Percentiles rank a stretch among this genome's conserved stretches.
Conservation (phyloP, 345 rosid genomes). For the Erucastrum elatum region DNA sequence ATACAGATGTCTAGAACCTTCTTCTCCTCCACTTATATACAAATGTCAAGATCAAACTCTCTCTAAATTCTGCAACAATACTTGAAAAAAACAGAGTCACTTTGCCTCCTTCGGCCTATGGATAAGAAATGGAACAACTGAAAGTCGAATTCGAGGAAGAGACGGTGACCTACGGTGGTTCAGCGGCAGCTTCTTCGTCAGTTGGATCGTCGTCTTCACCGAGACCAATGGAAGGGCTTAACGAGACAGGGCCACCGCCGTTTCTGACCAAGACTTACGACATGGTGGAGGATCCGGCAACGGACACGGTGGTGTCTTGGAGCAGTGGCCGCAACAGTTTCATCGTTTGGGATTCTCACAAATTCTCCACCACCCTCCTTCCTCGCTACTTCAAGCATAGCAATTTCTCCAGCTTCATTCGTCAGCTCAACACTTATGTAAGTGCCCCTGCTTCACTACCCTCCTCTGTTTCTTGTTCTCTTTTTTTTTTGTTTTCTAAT, state of each 20-base stretch:
- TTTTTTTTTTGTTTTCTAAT: constrained; percentile 17
- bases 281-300: constrained; percentile 65
- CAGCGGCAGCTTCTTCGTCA: constrained; percentile 41
- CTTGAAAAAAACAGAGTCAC: background rate
- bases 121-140: constrained; percentile 38
- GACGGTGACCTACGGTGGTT: constrained; percentile 32
- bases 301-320: constrained; percentile 69
- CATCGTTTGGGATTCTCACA: constrained; percentile 65
- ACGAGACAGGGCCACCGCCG: constrained; percentile 78
- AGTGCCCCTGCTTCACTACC: constrained; percentile 12
- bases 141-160: constrained; percentile 49
- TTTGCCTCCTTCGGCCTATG: background rate
- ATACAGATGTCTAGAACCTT: background rate
- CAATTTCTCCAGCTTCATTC: constrained; percentile 75
- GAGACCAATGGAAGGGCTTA: constrained; percentile 70
- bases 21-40: background rate
- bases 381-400: constrained; percentile 70
- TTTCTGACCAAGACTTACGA: constrained; percentile 72
- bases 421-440: constrained; percentile 82
- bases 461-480: background rate
- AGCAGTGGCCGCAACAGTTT: constrained; percentile 60
- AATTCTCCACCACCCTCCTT: constrained; percentile 53
- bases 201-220: constrained; percentile 50
- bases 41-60: background rate
- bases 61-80: background rate